Evolutionary conservation across 352 stramenopile genomes (phyloP), one percentile per base, ranked within the genome.

Genomic region (Phytopythium boreale): DNA sequence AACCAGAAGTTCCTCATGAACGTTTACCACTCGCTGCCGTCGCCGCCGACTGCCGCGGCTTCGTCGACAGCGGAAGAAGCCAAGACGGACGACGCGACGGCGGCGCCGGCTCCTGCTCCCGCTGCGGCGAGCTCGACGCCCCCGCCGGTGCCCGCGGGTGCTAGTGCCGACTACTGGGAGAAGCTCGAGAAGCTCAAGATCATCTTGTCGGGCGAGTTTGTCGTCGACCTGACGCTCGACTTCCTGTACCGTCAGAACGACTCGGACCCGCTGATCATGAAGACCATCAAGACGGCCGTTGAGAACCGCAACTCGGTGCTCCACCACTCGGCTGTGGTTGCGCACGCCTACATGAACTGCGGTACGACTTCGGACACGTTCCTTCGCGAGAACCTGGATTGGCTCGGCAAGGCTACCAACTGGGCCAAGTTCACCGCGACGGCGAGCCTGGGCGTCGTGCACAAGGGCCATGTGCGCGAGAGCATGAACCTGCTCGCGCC

Each of bases 401-500:
- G 97, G 97, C 93, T 99, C 64, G 97, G 96, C 27, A 98, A 99
- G 70, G 97, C 97, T 11, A 98, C 89, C 58, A 99, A 99, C 83
- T 99, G 98, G 98, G 97, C 97, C 57, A 99, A 99, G 80, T 99
- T 99, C 69, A 98, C 95, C 9, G 97, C 97, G 24, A 99, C 97
- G 8, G 97, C 97, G 20, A 98, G 90, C 63, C 87, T 99, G n/a
- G 98, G 97, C 62, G 97, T 99, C 39, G 92, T 99, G 46, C 97
- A 99, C 85, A 97, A 98, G 61, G 96, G 96, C 46, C 97, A 99
- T 69, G 89, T 99, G 61, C 96, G 97, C 61, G 96, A 99, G 76
- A 97, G 89, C 70, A 99, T 99, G 97, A 97, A 96, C 65, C 73
- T 99, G 24, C 77, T 99, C 14, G 88, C 98, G 67, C 97, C 97